Conservation (phyloP, 129 eudicot species). For the Logfia minima region DNA sequence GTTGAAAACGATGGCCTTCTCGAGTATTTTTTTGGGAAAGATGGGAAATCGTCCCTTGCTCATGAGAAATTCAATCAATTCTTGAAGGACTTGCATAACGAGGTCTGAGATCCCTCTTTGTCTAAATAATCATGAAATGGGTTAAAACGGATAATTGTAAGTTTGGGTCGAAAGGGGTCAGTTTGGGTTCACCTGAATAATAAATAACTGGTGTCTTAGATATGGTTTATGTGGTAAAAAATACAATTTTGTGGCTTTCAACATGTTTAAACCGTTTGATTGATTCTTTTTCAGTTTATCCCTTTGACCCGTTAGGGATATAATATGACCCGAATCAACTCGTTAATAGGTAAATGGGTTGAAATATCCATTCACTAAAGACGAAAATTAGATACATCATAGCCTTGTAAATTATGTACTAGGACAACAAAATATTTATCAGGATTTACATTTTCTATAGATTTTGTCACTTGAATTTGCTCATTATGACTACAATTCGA, state of each 20-base stretch:
- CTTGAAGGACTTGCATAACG: slow-evolving; percentile 72
- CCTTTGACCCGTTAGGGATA: neutral
- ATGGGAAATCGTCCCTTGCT: slow-evolving; percentile 58
- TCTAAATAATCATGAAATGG: neutral
- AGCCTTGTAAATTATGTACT: slow-evolving; percentile 2
- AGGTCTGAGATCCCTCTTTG: slow-evolving; percentile 38
- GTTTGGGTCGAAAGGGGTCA: neutral
- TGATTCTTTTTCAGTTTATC: neutral
- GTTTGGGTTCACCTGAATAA: no score
- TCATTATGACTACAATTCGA: slow-evolving; percentile 74
- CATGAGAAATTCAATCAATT: slow-evolving; percentile 71
- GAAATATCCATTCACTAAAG: neutral
- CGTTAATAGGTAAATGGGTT: neutral
- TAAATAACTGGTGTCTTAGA: neutral
- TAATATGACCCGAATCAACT: neutral
- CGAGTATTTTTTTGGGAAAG: slow-evolving; percentile 86
- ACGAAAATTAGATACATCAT: neutral
- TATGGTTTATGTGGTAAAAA: neutral
- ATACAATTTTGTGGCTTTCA: neutral
- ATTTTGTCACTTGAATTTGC: slow-evolving; percentile 74
- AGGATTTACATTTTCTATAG: slow-evolving; percentile 33
- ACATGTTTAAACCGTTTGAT: neutral
- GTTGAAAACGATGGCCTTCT: slow-evolving; percentile 80
- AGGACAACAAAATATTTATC: neutral
- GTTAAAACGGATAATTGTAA: neutral